These are phyloP conservation scores for Candida sphagnicola DNA, from an alignment of 805 yeast genomes.

Conservation along the genomic window DNA sequence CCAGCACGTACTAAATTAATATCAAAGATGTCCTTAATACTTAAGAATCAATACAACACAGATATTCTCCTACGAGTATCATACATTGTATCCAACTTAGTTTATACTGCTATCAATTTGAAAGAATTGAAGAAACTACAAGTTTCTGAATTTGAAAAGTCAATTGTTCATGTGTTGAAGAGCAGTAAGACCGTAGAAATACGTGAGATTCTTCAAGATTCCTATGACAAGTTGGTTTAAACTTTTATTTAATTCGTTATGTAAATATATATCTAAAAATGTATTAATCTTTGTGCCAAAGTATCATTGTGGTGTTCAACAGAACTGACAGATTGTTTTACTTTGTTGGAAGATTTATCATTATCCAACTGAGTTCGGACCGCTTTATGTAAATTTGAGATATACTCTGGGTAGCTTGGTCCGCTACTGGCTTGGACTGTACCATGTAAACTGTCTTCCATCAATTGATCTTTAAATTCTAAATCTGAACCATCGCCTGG, in stretches of 20 bases:
- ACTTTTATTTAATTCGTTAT: background rate
- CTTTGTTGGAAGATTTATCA: constrained; percentile 31
- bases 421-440: constrained; percentile 31
- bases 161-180: constrained; percentile 7
- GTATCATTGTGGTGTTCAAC: constrained; percentile 27
- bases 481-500: constrained; percentile 60
- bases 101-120: constrained; percentile 11
- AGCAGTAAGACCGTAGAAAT: constrained; percentile 5
- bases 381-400: constrained; percentile 63
- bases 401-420: constrained; percentile 62
- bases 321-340: constrained; percentile 23
- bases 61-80: constrained; percentile 28
- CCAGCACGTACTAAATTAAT: constrained; percentile 14
- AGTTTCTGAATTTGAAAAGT: background rate
- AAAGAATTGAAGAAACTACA: background rate
- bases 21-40: constrained; percentile 16
- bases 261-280: constrained; percentile 18
- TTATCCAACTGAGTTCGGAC: constrained; percentile 51
- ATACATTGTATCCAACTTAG: constrained; percentile 18
- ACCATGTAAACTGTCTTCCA: constrained; percentile 63
- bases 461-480: constrained; percentile 53
- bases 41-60: constrained; percentile 19
- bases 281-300: constrained; percentile 37
- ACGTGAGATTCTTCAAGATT: background rate
- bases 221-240: background rate